Evolutionary conservation across 192 early-diverging fungal genomes (phyloP).

Genomic region (Coemansia sp.): DNA sequence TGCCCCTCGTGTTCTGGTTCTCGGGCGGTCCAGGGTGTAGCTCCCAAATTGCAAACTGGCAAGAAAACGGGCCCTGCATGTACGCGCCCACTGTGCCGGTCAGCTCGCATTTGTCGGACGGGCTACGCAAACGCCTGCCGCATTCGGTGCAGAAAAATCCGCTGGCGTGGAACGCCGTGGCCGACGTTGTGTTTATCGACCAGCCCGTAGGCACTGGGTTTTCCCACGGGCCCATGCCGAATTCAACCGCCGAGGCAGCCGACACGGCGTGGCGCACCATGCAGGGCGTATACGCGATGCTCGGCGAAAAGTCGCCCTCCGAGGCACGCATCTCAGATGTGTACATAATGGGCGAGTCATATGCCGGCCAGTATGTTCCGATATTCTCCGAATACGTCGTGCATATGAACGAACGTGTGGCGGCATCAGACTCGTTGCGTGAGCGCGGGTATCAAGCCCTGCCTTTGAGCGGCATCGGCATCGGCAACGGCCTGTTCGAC

Average conservation of each 20-base stretch:
- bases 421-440: conserved; percentile 17
- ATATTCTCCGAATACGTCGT: conserved; percentile 47
- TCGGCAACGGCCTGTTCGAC: conserved; percentile 60
- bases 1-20: conserved; percentile 75
- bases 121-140: conserved; percentile 45
- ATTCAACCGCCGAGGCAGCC: conserved; percentile 49
- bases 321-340: conserved; percentile 3
- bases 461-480: conserved; percentile 53
- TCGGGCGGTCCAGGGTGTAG: conserved; percentile 79
- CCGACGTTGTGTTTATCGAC: conserved; percentile 59
- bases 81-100: conserved; percentile 25
- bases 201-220: conserved; percentile 75
- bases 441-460: conserved; percentile 28
- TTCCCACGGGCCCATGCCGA: conserved; percentile 57
- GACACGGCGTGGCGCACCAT: conserved; percentile 56
- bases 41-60: conserved; percentile 69
- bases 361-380: conserved; percentile 59
- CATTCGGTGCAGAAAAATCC: conserved; percentile 51
- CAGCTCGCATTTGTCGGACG: conserved; percentile 22
- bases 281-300: conserved; percentile 42
- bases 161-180: conserved; percentile 69
- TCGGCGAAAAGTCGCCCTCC: background rate
- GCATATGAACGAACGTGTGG: conserved; percentile 36
- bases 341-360: conserved; percentile 59
- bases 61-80: conserved; percentile 75